A percentile compares a stretch with the other conserved stretches of the same genome.
Conservation (phyloP, 1,284 basidiomycete species). For the Ustilago trichophora region DNA sequence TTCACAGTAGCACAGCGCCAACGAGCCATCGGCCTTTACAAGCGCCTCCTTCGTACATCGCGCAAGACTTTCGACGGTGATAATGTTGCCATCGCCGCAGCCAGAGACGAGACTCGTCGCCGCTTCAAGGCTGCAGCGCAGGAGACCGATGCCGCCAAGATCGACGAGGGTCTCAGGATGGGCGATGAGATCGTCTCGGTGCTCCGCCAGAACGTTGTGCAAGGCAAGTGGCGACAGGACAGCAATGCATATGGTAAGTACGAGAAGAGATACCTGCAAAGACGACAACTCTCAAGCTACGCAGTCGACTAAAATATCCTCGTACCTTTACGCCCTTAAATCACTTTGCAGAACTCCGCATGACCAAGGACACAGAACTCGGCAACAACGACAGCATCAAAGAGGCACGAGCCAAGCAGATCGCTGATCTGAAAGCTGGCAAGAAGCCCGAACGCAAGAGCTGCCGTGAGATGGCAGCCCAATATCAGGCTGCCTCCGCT, state of each 20-base stretch:
- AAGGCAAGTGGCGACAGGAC: constrained; percentile 55
- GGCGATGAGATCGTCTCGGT: constrained; percentile 58
- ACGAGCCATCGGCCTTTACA: constrained; percentile 59
- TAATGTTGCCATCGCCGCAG: constrained; percentile 42
- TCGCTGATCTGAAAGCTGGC: constrained; percentile 51
- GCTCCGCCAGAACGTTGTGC: constrained; percentile 62
- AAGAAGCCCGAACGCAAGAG: constrained; percentile 50
- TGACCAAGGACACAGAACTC: constrained; percentile 64
- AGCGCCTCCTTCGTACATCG: constrained; percentile 57
- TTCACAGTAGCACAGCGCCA: constrained; percentile 53
- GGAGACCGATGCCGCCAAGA: constrained; percentile 49
- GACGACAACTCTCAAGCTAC: too few species aligned
- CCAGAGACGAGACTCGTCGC: constrained; percentile 49
- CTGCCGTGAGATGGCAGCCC: constrained; percentile 45
- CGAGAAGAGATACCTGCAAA: too few species aligned
- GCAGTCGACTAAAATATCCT: too few species aligned
- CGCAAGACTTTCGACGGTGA: constrained; percentile 58
- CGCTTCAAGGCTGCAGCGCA: constrained; percentile 44
- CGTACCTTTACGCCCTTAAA: too few species aligned
- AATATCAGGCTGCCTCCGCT: constrained; percentile 22
- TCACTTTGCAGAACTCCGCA: constrained; percentile 54
- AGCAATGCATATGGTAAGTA: constrained; percentile 42
- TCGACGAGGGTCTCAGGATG: constrained; percentile 58
- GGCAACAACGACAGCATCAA: constrained; percentile 64
- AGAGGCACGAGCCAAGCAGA: constrained; percentile 48